Evolutionary conservation across 1,284 basidiomycete genomes (phyloP), one percentile per base, ranked within the genome.

Genomic region (Moniliophthora roreri): DNA sequence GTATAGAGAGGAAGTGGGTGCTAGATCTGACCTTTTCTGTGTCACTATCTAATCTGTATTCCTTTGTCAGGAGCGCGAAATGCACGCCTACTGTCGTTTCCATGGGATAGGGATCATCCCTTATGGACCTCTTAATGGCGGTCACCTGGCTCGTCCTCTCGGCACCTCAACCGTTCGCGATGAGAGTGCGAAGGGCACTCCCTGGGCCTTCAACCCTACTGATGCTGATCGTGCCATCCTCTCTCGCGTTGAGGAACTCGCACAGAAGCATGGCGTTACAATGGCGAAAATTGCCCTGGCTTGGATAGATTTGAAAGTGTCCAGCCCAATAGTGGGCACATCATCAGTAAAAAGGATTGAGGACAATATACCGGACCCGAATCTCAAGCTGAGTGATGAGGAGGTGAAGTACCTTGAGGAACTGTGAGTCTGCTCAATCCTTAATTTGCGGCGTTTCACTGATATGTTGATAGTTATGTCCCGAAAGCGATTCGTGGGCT

Each of bases 1-100:
- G 9, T 73, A 72, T 59, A 66, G 74, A 13, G 72, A 75, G 52
- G 73, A 77, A 56, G 69, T 70, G 18, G 1, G 37, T 38, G n/a
- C n/a, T n/a, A n/a, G n/a, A n/a, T 18, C n/a, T 38, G 9, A n/a
- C 9, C 35, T n/a, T 9, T 9, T n/a, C 8, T 20, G 37, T 50
- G 16, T n/a, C 8, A 6, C n/a, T 13, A 11, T 15, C 38, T 9
- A 44, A 5, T 9, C 7, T 15, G n/a, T 11, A 39, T 42, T 11
- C 21, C n/a, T n/a, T 41, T 18, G 15, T 21, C 39, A 41, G 39
- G 55, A 57, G 28, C 52, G 53, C n/a, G 55, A 57, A 48, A 49
- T 57, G 47, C 23, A 51, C n/a, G 44, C 51, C 7, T 57, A 57
- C 41, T 57, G 55, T 39, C 36, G 47, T 8, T 54, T 35, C 23